Evolutionary conservation across 306 rosid genomes (phyloP).

Genomic region (Quillaja saponaria): DNA sequence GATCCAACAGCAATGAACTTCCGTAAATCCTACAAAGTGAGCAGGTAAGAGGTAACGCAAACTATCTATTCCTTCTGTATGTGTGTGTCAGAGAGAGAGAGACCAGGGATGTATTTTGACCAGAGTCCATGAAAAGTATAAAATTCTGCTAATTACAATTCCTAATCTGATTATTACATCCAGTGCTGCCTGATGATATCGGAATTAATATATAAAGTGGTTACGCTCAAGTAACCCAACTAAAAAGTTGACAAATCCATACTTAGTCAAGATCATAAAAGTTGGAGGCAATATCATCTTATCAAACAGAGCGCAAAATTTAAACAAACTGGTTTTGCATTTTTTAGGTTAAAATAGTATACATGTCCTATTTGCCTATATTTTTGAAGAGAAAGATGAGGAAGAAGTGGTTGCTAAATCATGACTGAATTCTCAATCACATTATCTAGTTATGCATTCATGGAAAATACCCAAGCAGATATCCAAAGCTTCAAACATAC

Average conservation of each 20-base stretch:
- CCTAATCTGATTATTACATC: neutral
- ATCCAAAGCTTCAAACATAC: constrained; percentile 4
- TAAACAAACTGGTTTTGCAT: neutral
- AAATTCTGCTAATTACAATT: neutral
- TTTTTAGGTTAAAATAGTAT: neutral
- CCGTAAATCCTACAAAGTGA: neutral
- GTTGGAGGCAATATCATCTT: no score
- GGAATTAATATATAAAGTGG: no score
- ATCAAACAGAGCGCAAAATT: constrained; percentile 1
- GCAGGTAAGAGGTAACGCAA: neutral
- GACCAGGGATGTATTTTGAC: neutral
- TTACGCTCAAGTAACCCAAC: no score
- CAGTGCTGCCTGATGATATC: neutral
- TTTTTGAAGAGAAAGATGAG: neutral
- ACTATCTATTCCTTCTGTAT: neutral
- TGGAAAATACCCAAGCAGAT: constrained; percentile 16
- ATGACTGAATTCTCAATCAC: constrained; percentile 12
- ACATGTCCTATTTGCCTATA: neutral
- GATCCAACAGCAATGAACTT: neutral
- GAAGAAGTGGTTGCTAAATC: constrained; percentile 17
- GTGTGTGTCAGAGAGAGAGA: neutral
- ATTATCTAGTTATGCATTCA: constrained; percentile 15
- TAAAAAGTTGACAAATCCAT: no score
- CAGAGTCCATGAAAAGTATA: neutral
- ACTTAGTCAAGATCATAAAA: no score